Conservation (phyloP, 371 early-diverging fungal species). For the Apophysomyces variabilis region DNA sequence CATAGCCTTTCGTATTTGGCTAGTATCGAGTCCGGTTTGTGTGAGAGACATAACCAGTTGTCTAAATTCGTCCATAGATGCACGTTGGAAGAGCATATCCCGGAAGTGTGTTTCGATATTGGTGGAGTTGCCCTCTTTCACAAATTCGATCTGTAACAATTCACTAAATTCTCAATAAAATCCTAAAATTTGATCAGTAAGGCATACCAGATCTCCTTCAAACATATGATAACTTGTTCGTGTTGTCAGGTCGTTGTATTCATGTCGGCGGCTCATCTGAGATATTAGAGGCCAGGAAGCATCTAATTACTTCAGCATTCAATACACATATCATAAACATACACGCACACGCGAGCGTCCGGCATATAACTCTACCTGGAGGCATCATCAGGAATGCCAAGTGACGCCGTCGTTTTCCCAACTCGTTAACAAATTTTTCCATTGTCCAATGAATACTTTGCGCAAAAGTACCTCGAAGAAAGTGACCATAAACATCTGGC, state of each 20-base stretch:
- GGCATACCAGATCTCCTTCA: slow-evolving; percentile 54
- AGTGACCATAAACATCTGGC: slow-evolving; percentile 56
- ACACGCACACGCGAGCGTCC: background rate
- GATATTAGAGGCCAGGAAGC: slow-evolving; percentile 84
- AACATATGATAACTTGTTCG: slow-evolving; percentile 64
- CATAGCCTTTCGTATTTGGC: slow-evolving; percentile 72
- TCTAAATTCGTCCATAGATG: slow-evolving; percentile 76
- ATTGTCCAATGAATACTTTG: slow-evolving; percentile 71
- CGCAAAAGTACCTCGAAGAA: slow-evolving; percentile 50
- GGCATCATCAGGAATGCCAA: slow-evolving; percentile 69
- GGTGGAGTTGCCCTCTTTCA: slow-evolving; percentile 62
- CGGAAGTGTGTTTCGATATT: slow-evolving; percentile 63
- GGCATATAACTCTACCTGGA: slow-evolving; percentile 36
- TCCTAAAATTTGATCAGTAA: background rate
- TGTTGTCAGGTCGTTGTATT: slow-evolving; percentile 72
- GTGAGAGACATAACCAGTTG: slow-evolving; percentile 52
- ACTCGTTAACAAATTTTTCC: slow-evolving; percentile 65
- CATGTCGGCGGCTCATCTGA: slow-evolving; percentile 74
- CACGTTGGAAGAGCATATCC: slow-evolving; percentile 76
- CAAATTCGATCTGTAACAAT: slow-evolving; percentile 56
- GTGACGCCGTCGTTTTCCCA: slow-evolving; percentile 59
- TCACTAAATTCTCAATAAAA: background rate
- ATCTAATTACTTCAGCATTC: slow-evolving; percentile 37
- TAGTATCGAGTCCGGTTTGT: slow-evolving; percentile 47
- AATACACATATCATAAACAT: background rate